phyloP scores from a whole-genome alignment of 2,329 filamentous ascomycete species.

The Sporothrix humicola region DNA sequence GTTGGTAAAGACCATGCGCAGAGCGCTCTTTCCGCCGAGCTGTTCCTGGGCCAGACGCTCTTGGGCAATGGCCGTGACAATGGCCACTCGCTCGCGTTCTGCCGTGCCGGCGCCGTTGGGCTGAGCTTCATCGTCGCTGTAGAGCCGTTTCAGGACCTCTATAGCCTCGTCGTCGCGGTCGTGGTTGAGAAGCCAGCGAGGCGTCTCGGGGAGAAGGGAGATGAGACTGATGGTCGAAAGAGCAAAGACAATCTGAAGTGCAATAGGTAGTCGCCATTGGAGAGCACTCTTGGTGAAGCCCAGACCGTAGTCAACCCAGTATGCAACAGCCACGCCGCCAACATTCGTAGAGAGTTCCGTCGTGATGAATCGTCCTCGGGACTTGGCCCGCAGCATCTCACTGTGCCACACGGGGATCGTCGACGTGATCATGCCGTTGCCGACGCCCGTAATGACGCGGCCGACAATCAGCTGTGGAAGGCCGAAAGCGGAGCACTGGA shows the following conservation, averaged over 20 bases:
- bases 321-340: slow-evolving; percentile 39
- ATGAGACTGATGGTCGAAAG: slow-evolving; percentile 49
- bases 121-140: slow-evolving; percentile 39
- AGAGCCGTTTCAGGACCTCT: slow-evolving; percentile 42
- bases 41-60: slow-evolving; percentile 60
- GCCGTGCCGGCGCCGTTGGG: slow-evolving; percentile 33
- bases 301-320: slow-evolving; percentile 34
- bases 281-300: slow-evolving; percentile 1
- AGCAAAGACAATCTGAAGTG: slow-evolving; percentile 33
- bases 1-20: slow-evolving; percentile 62
- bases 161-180: slow-evolving; percentile 44
- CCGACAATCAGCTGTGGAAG: slow-evolving; percentile 27
- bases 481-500: slow-evolving; percentile 7
- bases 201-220: slow-evolving; percentile 45
- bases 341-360: slow-evolving; percentile 49
- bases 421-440: slow-evolving; percentile 25
- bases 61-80: slow-evolving; percentile 53
- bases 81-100: slow-evolving; percentile 40
- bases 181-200: slow-evolving; percentile 44
- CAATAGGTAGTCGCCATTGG: slow-evolving; percentile 33
- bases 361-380: slow-evolving; percentile 52
- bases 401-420: slow-evolving; percentile 36
- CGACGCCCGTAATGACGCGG: slow-evolving; percentile 26
- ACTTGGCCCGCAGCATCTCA: slow-evolving; percentile 52
- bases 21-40: slow-evolving; percentile 47